Evolutionary conservation across 2,329 filamentous ascomycete species (phyloP).

Genomic region (Talaromyces piceae): DNA sequence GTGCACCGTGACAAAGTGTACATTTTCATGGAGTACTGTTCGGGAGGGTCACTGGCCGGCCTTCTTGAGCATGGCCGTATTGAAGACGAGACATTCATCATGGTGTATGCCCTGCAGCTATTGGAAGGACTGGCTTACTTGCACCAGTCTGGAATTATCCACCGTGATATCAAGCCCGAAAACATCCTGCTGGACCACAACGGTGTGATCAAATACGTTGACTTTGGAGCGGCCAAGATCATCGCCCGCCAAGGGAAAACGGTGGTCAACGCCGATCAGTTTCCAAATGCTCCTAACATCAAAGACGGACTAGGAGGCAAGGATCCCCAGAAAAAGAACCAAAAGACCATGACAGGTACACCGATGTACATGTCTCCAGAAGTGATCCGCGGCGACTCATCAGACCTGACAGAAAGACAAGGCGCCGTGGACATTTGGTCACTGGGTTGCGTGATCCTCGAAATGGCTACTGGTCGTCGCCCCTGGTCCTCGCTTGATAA

Average conservation of each 20-base stretch:
- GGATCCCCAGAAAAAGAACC: conserved; percentile 43
- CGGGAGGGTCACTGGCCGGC: conserved; percentile 81
- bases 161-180: conserved; percentile 97
- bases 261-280: conserved; percentile 57
- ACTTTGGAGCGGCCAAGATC: conserved; percentile 95
- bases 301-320: conserved; percentile 26
- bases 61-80: conserved; percentile 92
- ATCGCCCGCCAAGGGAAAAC: conserved; percentile 92
- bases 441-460: conserved; percentile 88
- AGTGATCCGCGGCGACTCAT: conserved; percentile 83
- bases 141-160: conserved; percentile 83
- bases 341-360: conserved; percentile 93
- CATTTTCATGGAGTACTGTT: conserved; percentile 99
- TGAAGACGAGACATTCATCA: conserved; percentile 94
- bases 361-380: conserved; percentile 99
- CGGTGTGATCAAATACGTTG: conserved; percentile 97
- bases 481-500: conserved; percentile 97
- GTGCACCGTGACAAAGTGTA: conserved; percentile 99
- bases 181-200: conserved; percentile 97
- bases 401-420: conserved; percentile 64
- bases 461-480: conserved; percentile 91
- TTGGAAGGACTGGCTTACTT: conserved; percentile 90
- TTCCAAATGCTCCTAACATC: conserved; percentile 36
- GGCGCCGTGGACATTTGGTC: conserved; percentile 95
- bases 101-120: conserved; percentile 91